Evolutionary conservation across 768 basidiomycete genomes (phyloP).

Genomic region (Vararia minispora): DNA sequence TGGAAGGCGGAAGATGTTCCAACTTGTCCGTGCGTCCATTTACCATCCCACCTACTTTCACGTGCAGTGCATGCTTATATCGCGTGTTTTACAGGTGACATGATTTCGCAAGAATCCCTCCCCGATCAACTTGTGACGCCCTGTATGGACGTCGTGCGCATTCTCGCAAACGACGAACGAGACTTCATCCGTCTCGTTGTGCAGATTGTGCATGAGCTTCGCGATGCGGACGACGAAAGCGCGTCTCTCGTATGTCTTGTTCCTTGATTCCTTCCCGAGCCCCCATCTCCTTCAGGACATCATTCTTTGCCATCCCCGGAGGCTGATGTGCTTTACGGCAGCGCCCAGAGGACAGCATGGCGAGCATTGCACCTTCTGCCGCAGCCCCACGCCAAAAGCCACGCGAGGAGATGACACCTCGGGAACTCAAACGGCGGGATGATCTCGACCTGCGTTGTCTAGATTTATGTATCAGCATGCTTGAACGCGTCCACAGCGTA

Average conservation of each 20-base stretch:
- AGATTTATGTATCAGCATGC: conserved; percentile 66
- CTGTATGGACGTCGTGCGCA: conserved; percentile 76
- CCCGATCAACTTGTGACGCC: conserved; percentile 58
- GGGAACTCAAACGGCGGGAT: conserved; percentile 48
- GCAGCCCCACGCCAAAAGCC: conserved; percentile 21
- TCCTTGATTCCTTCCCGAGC: background rate
- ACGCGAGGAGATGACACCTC: conserved; percentile 36
- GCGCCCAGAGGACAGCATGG: no score
- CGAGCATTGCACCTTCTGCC: no score
- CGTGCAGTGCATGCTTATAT: conserved; percentile 1
- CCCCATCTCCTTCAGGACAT: background rate
- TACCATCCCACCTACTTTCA: background rate
- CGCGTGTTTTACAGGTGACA: conserved; percentile 43
- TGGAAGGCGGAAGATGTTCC: conserved; percentile 80
- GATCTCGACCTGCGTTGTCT: conserved; percentile 67
- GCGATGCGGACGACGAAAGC: conserved; percentile 41
- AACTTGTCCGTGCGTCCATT: conserved; percentile 59
- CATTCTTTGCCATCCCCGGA: background rate
- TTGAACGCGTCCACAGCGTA: conserved; percentile 81
- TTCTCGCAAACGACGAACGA: conserved; percentile 59
- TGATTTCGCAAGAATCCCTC: conserved; percentile 63
- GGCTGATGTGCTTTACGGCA: no score
- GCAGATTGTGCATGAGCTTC: conserved; percentile 74
- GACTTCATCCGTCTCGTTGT: conserved; percentile 85
- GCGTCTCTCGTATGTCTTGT: conserved; percentile 10